phyloP scores from a whole-genome alignment of 179 eudicot genomes.

The Carnegiea gigantea region DNA sequence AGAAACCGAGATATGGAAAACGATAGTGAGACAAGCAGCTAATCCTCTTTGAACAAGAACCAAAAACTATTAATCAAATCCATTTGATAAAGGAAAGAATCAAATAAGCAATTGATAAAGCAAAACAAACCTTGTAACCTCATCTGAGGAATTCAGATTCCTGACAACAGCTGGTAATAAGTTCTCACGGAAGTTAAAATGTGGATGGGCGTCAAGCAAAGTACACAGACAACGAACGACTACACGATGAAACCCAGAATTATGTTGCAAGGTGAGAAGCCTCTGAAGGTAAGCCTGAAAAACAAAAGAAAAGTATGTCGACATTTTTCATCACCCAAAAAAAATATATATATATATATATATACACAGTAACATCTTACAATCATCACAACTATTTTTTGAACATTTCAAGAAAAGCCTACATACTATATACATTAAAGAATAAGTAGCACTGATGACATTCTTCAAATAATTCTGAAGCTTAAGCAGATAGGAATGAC shows the following conservation, averaged over 20 bases:
- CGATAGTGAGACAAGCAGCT: background rate
- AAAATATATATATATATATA: too few species aligned
- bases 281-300: conserved; percentile 77
- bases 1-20: background rate
- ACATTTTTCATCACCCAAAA: background rate
- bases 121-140: conserved; percentile 67
- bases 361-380: background rate
- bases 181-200: conserved; percentile 80
- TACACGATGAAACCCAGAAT: conserved; percentile 54
- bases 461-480: background rate
- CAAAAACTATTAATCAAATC: background rate
- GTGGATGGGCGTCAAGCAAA: conserved; percentile 86
- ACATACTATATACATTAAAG: background rate
- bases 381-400: too few species aligned
- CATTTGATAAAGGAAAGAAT: background rate
- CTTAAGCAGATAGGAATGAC: background rate
- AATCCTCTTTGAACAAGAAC: conserved; percentile 6
- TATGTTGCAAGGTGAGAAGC: conserved; percentile 50
- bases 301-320: background rate
- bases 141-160: conserved; percentile 77
- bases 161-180: conserved; percentile 67
- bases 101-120: background rate
- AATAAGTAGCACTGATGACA: background rate
- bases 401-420: background rate
- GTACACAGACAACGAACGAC: conserved; percentile 79